phyloP scores from a whole-genome alignment of 768 basidiomycete species.

The Coprinopsis sp. region DNA sequence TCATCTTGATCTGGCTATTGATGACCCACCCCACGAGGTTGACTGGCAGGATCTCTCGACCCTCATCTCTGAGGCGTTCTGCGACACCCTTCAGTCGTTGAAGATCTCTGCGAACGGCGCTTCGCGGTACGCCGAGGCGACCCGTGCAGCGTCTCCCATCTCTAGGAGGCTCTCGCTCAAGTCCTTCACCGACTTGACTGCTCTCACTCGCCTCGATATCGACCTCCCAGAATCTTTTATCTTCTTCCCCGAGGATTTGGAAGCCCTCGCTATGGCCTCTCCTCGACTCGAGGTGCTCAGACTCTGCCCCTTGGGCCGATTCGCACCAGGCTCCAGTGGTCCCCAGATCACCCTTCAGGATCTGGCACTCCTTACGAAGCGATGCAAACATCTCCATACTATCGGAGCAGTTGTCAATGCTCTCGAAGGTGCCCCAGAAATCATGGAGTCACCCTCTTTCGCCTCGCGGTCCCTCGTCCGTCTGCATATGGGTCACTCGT shows the following conservation, averaged over 20 bases:
- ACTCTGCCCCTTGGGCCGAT: conserved; percentile 65
- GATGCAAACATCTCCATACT: conserved; percentile 60
- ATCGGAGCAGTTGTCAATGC: conserved; percentile 65
- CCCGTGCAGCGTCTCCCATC: conserved; percentile 66
- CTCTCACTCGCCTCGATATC: conserved; percentile 60
- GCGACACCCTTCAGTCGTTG: conserved; percentile 53
- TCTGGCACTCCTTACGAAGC: conserved; percentile 51
- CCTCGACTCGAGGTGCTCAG: conserved; percentile 67
- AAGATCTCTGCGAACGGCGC: conserved; percentile 62
- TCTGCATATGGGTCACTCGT: conserved; percentile 73
- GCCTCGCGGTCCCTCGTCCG: conserved; percentile 67
- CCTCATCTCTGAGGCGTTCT: conserved; percentile 60
- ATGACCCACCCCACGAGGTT: conserved; percentile 68
- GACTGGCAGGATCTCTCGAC: conserved; percentile 74
- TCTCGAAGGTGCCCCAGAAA: conserved; percentile 37
- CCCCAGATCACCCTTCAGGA: conserved; percentile 60
- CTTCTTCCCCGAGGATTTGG: conserved; percentile 58
- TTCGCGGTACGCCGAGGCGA: conserved; percentile 76
- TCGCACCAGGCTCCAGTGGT: conserved; percentile 46
- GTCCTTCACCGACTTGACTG: conserved; percentile 47
- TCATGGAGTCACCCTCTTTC: conserved; percentile 40
- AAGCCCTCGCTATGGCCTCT: conserved; percentile 52
- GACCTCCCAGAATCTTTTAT: conserved; percentile 75
- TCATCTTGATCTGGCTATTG: conserved; percentile 71
- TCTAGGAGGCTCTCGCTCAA: conserved; percentile 59